Conservation (phyloP, 2,329 filamentous ascomycete genomes). For the Cladobotryum mycophilum region DNA sequence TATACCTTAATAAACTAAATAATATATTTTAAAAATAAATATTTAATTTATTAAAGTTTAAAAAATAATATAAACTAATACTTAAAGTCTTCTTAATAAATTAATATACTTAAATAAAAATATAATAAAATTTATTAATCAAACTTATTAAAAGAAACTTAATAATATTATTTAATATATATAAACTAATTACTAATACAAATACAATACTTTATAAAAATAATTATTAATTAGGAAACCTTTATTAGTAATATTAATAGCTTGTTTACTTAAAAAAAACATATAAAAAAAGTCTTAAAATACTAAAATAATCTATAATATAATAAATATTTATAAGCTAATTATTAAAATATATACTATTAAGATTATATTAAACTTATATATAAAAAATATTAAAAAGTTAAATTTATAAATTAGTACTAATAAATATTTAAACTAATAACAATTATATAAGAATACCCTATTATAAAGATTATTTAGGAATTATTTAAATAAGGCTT, state of each 20-base stretch:
- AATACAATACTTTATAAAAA: too few relatives aligned
- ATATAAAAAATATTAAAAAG: neutral
- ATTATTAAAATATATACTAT: neutral
- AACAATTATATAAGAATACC: neutral
- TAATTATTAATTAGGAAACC: neutral
- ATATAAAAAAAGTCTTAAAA: neutral
- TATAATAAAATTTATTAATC: too few relatives aligned
- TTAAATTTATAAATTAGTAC: neutral
- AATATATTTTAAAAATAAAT: conserved; percentile 4
- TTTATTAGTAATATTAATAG: neutral
- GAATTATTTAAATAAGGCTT: neutral
- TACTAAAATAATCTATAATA: neutral
- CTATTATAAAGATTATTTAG: neutral
- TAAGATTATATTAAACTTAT: neutral
- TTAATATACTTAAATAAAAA: too few relatives aligned
- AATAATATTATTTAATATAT: too few relatives aligned
- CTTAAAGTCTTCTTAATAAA: too few relatives aligned
- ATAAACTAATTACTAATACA: too few relatives aligned
- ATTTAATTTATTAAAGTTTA: conserved; percentile 7
- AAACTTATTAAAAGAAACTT: too few relatives aligned
- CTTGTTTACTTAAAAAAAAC: neutral
- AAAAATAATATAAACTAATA: neutral
- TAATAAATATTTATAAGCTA: neutral
- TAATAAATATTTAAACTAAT: neutral
- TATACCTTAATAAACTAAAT: neutral